Conservation (phyloP, 495 filamentous ascomycete genomes). For the Neurospora intermedia region DNA sequence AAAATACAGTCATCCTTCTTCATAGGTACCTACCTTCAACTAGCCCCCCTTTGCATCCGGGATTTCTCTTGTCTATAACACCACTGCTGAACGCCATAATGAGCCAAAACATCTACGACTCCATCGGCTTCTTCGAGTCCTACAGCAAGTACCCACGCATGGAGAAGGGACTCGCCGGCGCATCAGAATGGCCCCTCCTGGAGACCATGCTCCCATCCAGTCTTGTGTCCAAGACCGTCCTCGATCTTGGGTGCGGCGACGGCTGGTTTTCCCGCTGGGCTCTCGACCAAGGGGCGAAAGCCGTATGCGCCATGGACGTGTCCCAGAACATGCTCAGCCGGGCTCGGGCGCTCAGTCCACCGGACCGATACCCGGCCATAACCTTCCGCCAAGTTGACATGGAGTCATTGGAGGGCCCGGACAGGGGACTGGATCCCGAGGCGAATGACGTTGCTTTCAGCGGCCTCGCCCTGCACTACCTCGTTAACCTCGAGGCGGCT, state of each 20-base stretch:
- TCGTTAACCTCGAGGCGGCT: slow-evolving; percentile 12
- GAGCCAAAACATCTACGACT: slow-evolving; percentile 30
- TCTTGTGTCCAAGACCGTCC: slow-evolving; percentile 12
- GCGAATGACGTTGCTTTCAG: slow-evolving; percentile 25
- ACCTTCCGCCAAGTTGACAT: slow-evolving; percentile 21
- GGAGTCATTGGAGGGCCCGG: slow-evolving; percentile 4
- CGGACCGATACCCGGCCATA: slow-evolving; percentile 11
- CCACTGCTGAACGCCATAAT: slow-evolving; percentile 2
- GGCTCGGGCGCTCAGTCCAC: slow-evolving; percentile 16
- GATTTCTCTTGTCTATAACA: not conserved
- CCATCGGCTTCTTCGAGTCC: slow-evolving; percentile 22
- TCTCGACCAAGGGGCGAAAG: slow-evolving; percentile 15
- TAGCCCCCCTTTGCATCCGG: not conserved
- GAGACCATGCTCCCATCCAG: slow-evolving; percentile 16
- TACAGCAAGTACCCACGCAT: slow-evolving; percentile 22
- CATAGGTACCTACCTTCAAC: not conserved
- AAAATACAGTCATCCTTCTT: not conserved
- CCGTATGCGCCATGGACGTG: slow-evolving; percentile 25
- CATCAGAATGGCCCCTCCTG: slow-evolving; percentile 25
- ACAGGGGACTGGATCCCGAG: slow-evolving; percentile 5
- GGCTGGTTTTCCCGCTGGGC: slow-evolving; percentile 29
- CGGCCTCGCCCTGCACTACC: slow-evolving; percentile 24
- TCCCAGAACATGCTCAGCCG: slow-evolving; percentile 26
- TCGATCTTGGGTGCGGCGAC: slow-evolving; percentile 31
- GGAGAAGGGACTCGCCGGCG: slow-evolving; percentile 15